phyloP scores from a whole-genome alignment of 1,139 yeast species.

The Eremothecium cymbalariae region DNA sequence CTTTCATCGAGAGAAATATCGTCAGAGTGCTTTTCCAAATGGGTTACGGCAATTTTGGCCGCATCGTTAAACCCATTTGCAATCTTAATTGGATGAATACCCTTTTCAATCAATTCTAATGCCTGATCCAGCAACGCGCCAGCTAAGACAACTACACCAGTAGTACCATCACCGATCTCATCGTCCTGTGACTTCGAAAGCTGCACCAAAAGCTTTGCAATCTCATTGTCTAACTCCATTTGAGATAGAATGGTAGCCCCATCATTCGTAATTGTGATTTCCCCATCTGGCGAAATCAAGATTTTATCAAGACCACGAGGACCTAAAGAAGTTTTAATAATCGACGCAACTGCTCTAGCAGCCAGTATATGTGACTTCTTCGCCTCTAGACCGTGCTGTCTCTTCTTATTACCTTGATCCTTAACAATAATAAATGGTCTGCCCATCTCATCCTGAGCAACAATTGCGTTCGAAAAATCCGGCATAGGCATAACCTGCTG shows the following conservation, averaged over 20 bases:
- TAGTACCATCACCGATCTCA: slow-evolving; percentile 98
- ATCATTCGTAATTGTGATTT: slow-evolving; percentile 94
- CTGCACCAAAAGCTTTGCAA: slow-evolving; percentile 91
- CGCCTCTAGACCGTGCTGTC: slow-evolving; percentile 91
- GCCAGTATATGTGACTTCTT: slow-evolving; percentile 92
- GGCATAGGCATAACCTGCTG: slow-evolving; percentile 63
- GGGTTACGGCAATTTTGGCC: slow-evolving; percentile 76
- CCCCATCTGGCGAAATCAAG: slow-evolving; percentile 89
- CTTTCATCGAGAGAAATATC: slow-evolving; percentile 32
- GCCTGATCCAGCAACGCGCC: slow-evolving; percentile 94
- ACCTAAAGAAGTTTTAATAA: slow-evolving; percentile 86
- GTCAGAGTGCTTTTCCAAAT: slow-evolving; percentile 63
- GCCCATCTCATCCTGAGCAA: slow-evolving; percentile 99
- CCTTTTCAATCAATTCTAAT: slow-evolving; percentile 85
- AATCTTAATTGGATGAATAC: slow-evolving; percentile 92
- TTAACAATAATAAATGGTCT: slow-evolving; percentile 96
- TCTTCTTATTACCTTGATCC: slow-evolving; percentile 90
- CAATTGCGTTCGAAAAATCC: slow-evolving; percentile 93
- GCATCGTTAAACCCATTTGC: slow-evolving; percentile 98
- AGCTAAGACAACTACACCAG: slow-evolving; percentile 96
- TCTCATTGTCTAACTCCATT: slow-evolving; percentile 94
- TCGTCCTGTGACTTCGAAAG: slow-evolving; percentile 94
- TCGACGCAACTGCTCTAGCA: slow-evolving; percentile 90
- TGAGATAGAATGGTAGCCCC: slow-evolving; percentile 95
- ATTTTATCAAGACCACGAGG: slow-evolving; percentile 98